A percentile compares a stretch with the other conserved stretches of the same genome.
Conservation (phyloP, 2,329 filamentous ascomycete genomes). For the Aureobasidium pullulans region DNA sequence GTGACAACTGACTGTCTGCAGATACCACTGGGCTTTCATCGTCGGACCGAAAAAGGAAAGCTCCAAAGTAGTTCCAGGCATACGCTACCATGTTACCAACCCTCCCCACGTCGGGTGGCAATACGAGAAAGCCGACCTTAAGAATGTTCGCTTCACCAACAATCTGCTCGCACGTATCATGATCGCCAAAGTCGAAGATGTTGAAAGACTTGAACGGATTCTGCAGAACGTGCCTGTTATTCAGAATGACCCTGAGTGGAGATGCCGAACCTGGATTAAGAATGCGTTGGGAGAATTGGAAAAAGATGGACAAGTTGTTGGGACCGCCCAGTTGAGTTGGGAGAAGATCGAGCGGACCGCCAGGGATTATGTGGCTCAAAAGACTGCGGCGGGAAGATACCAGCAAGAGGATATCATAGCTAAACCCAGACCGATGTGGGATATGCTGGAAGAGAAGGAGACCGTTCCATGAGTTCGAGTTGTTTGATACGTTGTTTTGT, state of each 20-base stretch:
- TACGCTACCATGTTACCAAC: constrained; percentile 11
- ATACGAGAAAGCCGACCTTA: background rate
- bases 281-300: constrained; percentile 29
- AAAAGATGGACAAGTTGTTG: constrained; percentile 31
- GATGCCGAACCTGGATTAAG: constrained; percentile 29
- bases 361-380: constrained; percentile 30
- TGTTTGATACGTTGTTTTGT: too few relatives aligned
- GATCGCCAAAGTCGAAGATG: background rate
- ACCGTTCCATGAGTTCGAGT: background rate
- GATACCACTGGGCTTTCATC: constrained; percentile 14
- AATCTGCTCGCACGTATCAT: background rate
- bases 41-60: constrained; percentile 9
- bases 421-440: constrained; percentile 25
- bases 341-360: constrained; percentile 28
- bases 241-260: background rate
- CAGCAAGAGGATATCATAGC: constrained; percentile 11
- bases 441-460: constrained; percentile 23
- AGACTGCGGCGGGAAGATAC: constrained; percentile 24
- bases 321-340: constrained; percentile 34
- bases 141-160: background rate
- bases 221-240: background rate
- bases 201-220: background rate
- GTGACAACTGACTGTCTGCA: background rate
- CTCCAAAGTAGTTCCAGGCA: background rate
- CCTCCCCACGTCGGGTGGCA: background rate